Conservation (phyloP, 2,329 filamentous ascomycete species). For the Fusarium stilboides region DNA sequence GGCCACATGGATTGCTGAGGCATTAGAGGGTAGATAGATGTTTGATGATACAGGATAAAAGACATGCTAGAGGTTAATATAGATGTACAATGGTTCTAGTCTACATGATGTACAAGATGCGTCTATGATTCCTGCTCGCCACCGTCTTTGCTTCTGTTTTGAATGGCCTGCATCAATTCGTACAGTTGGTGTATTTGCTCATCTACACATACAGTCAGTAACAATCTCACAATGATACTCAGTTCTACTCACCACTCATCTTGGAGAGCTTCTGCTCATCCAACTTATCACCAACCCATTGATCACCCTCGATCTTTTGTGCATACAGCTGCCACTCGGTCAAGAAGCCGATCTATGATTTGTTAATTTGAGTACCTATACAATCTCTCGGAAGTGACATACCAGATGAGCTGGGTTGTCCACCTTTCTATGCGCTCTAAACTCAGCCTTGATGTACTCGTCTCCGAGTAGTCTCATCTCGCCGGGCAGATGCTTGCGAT, state of each 20-base stretch:
- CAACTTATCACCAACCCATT: constrained; percentile 87
- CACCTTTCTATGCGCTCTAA: constrained; percentile 83
- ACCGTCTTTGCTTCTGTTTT: constrained; percentile 54
- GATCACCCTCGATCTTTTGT: constrained; percentile 89
- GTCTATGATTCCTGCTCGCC: constrained; percentile 49
- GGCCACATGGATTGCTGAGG: constrained; percentile 71
- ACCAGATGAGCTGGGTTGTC: constrained; percentile 96
- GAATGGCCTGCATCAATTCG: constrained; percentile 90
- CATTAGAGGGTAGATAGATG: constrained; percentile 55
- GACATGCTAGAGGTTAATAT: constrained; percentile 12
- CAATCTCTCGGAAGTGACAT: constrained; percentile 52
- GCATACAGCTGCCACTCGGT: constrained; percentile 98
- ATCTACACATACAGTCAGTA: constrained; percentile 66
- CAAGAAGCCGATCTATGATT: constrained; percentile 86
- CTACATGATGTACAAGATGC: constrained; percentile 25
- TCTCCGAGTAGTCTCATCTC: constrained; percentile 90
- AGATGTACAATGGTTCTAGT: constrained; percentile 36
- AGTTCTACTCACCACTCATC: constrained; percentile 82
- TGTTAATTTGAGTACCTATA: constrained; percentile 23
- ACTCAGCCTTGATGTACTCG: constrained; percentile 94
- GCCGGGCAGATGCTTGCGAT: constrained; percentile 81
- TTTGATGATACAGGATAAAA: constrained; percentile 7
- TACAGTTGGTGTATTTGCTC: constrained; percentile 95
- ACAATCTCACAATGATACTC: not conserved
- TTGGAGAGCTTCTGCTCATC: constrained; percentile 89